phyloP scores from a whole-genome alignment of 2,329 filamentous ascomycete species.

The Fusarium paranaense region DNA sequence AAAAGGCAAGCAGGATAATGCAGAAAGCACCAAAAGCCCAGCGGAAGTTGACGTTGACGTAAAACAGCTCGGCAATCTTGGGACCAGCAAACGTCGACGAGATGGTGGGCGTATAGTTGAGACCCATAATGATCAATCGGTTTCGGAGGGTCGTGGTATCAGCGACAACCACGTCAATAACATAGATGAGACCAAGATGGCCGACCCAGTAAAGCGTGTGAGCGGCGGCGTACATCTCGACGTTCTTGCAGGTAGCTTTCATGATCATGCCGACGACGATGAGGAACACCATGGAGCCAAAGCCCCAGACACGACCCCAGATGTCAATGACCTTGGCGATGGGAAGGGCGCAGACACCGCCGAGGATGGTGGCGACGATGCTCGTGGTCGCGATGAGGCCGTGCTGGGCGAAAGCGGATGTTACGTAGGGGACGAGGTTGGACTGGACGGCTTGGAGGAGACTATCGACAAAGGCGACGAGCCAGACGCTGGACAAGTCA shows the following conservation, averaged over 20 bases:
- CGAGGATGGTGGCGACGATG: constrained; percentile 57
- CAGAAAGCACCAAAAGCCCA: constrained; percentile 71
- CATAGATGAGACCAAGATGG: constrained; percentile 53
- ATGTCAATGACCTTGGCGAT: constrained; percentile 23
- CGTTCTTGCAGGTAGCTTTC: constrained; percentile 46
- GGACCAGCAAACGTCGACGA: constrained; percentile 60
- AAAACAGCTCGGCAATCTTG: constrained; percentile 54
- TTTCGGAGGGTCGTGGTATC: constrained; percentile 58
- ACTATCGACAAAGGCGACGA: constrained; percentile 53
- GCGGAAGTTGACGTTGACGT: constrained; percentile 51
- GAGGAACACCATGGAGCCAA: constrained; percentile 3
- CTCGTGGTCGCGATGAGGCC: constrained; percentile 74
- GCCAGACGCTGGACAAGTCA: constrained; percentile 49
- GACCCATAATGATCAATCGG: constrained; percentile 52
- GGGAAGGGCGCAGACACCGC: constrained; percentile 1
- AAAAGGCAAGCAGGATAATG: constrained; percentile 66
- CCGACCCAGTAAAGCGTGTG: constrained; percentile 75
- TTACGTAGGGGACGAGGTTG: constrained; percentile 72
- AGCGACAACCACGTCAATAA: constrained; percentile 56
- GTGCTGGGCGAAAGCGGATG: constrained; percentile 72
- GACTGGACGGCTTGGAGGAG: constrained; percentile 53
- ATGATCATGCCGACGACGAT: neutral
- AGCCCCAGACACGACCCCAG: constrained; percentile 18
- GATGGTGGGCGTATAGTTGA: constrained; percentile 58
- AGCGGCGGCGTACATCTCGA: constrained; percentile 69